Base-by-base conservation (phyloP, 345 rosid genomes). In the Erysimum cheiranthoides region DNA sequence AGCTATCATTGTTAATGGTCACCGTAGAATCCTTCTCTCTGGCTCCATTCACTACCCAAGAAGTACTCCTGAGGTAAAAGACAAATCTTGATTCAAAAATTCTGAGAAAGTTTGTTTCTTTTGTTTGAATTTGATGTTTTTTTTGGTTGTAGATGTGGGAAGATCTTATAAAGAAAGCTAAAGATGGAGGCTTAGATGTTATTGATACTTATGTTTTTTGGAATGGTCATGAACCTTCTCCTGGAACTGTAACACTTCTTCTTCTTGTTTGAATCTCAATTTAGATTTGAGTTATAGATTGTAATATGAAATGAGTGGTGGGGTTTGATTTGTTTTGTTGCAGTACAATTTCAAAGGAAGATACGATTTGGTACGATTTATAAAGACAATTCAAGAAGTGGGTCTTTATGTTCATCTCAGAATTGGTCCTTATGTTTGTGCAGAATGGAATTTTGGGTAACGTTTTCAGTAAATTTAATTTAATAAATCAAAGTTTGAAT, bases 381-480 rank as follows among this genome's bases (percentile, higher is more conserved):
- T 95, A 31, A 95, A 95, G 91, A 89, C 91, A 0, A 86, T 90
- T 50, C 93, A 92, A 78, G 84, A 85, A 79, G 85, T 75, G 77
- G 99, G 99, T 56, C 84, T 95, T 13, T 90, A 86, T 83, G 92
- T 82, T 84, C 92, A 92, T 83, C 97, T 95, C 73, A 90, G 99
- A 70, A 92, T 92, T 79, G 99, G 99, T 78, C 99, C 99, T 45
- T 95, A 95, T 78, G 85, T 95, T 72, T 95, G 99, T 83, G 99
- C 97, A 43, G 99, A 95, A 78, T 95, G 99, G 99, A 95, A 95
- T 85, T 95, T 95, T 56, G 99, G 99, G 99, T 92, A 90, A 62
- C 10, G 10, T n/a, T 63, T 51, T 9, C 73, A 57, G 13, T 70
- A 8, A 70, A 52, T 38, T 61, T 3, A 6, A 5, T 5, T 34